Evolutionary conservation across 805 yeast genomes (phyloP), one percentile per base, ranked within the genome.

Genomic region (Debaryomyces hansenii): DNA sequence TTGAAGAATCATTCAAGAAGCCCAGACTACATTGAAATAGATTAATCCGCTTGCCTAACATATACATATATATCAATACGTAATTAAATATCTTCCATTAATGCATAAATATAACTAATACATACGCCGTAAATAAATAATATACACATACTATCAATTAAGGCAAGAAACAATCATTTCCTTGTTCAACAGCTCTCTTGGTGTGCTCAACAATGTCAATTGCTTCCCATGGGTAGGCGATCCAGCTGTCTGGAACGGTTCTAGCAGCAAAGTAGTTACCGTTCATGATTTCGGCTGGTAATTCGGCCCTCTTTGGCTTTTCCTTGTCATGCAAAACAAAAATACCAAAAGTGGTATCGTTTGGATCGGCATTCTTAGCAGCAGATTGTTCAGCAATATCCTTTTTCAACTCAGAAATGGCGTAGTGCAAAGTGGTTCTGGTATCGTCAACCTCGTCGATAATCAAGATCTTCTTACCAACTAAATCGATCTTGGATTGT

Each of bases 361-460:
- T 69, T 40, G 73, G 64, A 47, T 78, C 74, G 34, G 77, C 78
- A 37, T 73, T 74, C 52, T 79, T 67, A 16, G 74, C 81, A 44
- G 69, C 59, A 36, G 85, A 81, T 67, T 85, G 90, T 36, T 71
- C 75, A 9, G 57, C 80, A 36, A 86, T 84, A 66, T 87, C 95
- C 58, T 84, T 83, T 60, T 84, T 79, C 61, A 87, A 72, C 62
- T 87, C 95, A 44, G 80, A 74, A 33, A 87, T 74, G 3, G 94
- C 94, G 59, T 87, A 87, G 60, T 86, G 91, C 49, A 87, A 74
- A 28, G 95, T 87, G 37, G 91, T 86, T 74, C 95, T 79, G 20
- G 95, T 87, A 63, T 87, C 95, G 65, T 87, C 95, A 38, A 87
- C 95, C 64, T 87, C 95, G 62, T 87, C 95, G 40, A 87, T 87